Evolutionary conservation across 148 eudicot genomes (phyloP).

Genomic region (Rheum nobile): DNA sequence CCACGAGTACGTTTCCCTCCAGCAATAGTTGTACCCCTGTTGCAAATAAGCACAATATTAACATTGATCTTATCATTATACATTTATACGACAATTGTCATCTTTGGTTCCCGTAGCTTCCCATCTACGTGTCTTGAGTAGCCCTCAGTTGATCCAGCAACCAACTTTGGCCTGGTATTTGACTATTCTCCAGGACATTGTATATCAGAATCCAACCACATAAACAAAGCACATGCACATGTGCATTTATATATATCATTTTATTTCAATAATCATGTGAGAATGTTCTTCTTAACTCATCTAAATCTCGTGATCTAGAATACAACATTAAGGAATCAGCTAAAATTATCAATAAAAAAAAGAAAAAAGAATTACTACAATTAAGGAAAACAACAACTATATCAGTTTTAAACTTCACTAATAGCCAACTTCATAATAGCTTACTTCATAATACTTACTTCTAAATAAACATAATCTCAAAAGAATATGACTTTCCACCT

Average conservation of each 20-base stretch:
- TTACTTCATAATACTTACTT: too few species aligned
- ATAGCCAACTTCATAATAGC: too few species aligned
- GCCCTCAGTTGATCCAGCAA: constrained; percentile 95
- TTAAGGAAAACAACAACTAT: neutral
- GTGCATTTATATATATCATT: constrained; percentile 7
- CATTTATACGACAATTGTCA: constrained; percentile 21
- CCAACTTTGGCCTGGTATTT: constrained; percentile 85
- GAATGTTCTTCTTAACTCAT: neutral
- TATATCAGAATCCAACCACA: constrained; percentile 11
- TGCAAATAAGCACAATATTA: constrained; percentile 6
- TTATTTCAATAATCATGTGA: neutral
- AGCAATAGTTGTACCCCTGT: constrained; percentile 87
- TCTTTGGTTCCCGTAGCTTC: constrained; percentile 66
- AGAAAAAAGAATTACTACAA: too few species aligned
- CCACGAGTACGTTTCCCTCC: constrained; percentile 82
- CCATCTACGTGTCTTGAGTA: constrained; percentile 92
- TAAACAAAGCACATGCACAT: constrained; percentile 13
- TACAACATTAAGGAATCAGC: neutral
- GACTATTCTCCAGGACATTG: constrained; percentile 17
- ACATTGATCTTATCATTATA: neutral
- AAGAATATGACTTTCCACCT: neutral
- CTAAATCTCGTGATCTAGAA: neutral
- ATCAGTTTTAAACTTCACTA: neutral
- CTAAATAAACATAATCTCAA: too few species aligned
- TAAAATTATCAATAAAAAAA: neutral